These are phyloP conservation scores for Hsuehochloa calcarea DNA, from an alignment of 176 grass and related monocot species.

Conservation along the genomic window DNA sequence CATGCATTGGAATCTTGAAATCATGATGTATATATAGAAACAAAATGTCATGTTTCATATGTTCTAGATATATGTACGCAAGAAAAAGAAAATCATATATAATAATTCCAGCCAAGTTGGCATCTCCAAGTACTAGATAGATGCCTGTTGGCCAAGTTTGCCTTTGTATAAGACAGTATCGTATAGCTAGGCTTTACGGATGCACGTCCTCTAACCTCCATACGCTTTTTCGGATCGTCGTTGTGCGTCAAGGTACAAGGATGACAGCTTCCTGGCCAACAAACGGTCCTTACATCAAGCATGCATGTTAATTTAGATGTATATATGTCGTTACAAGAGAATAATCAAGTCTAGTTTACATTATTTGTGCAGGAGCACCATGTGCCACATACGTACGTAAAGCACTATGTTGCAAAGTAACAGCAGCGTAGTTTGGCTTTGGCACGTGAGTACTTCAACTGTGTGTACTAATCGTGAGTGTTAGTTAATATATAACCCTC, in stretches of 20 bases:
- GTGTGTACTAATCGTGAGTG: not conserved
- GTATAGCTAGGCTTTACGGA: not conserved
- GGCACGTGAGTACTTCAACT: not conserved
- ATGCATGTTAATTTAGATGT: not conserved
- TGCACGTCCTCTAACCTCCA: not conserved
- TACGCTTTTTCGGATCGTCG: not conserved
- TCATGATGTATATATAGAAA: not conserved
- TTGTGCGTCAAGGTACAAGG: not conserved
- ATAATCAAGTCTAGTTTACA: not conserved
- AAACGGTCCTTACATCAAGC: not conserved
- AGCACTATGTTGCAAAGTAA: not conserved
- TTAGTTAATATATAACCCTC: not conserved
- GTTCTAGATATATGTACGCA: not conserved
- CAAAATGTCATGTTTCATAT: conserved; percentile 1
- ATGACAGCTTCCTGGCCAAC: conserved; percentile 3
- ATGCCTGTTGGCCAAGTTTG: not conserved
- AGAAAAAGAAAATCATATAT: not conserved
- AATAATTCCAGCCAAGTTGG: not conserved
- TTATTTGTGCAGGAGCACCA: not conserved
- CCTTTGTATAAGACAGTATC: not conserved
- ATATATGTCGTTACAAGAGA: not conserved
- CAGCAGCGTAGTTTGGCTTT: not conserved
- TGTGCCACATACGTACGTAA: not conserved
- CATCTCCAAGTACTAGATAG: not conserved
- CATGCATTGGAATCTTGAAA: conserved; percentile 29